Evolutionary conservation across 306 rosid species (phyloP).

Genomic region (Morella rubra): DNA sequence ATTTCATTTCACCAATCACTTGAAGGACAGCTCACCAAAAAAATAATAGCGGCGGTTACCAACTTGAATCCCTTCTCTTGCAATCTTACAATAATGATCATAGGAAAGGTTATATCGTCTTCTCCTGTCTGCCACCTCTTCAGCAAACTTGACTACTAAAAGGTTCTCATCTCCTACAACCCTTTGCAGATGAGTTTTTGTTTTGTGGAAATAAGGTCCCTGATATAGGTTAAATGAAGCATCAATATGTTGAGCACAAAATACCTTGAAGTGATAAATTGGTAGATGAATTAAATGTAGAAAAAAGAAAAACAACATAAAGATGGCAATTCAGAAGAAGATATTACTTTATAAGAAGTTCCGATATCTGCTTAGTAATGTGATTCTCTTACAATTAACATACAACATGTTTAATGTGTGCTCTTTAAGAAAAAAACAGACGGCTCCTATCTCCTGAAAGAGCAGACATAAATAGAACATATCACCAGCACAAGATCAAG

Average conservation of each 20-base stretch:
- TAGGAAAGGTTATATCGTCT: background rate
- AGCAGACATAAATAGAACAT: background rate
- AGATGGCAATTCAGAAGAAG: background rate
- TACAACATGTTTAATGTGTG: background rate
- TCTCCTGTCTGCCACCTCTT: slow-evolving; percentile 5
- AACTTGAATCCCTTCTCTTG: slow-evolving; percentile 63
- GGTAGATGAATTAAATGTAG: background rate
- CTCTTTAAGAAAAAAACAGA: background rate
- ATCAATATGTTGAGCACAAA: slow-evolving; percentile 6
- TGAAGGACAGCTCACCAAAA: slow-evolving; percentile 54
- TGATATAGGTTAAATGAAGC: slow-evolving; percentile 29
- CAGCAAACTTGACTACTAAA: slow-evolving; percentile 61
- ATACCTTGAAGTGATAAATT: slow-evolving; percentile 1
- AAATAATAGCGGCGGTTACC: slow-evolving; percentile 58
- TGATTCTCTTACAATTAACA: too few species aligned
- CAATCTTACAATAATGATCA: slow-evolving; percentile 36
- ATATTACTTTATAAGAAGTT: background rate
- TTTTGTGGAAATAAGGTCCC: slow-evolving; percentile 60
- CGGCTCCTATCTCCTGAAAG: background rate
- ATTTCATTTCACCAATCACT: background rate
- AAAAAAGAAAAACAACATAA: background rate
- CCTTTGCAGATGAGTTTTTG: slow-evolving; percentile 65
- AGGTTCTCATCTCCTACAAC: slow-evolving; percentile 68
- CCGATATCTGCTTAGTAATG: too few species aligned
- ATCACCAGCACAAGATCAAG: background rate